Evolutionary conservation across 257 asterid genomes (phyloP).

Genomic region (Scutellaria baicalensis): DNA sequence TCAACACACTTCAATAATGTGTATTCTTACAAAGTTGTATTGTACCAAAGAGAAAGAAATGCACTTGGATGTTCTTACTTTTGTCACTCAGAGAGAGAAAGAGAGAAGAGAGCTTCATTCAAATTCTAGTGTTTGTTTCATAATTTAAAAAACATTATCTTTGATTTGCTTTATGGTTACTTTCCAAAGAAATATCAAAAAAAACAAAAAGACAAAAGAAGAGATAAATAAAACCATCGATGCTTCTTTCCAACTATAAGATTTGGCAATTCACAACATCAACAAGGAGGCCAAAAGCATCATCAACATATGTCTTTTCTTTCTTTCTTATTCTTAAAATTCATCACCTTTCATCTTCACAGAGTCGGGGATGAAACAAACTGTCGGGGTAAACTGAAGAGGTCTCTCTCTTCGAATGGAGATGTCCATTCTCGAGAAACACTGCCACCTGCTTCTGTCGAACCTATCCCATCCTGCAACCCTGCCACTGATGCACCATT

Average conservation of each 20-base stretch:
- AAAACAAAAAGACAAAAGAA: background rate
- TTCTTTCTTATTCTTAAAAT: conserved; percentile 26
- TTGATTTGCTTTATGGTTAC: no score
- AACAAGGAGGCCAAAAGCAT: conserved; percentile 32
- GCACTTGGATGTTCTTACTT: no score
- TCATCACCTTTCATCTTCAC: conserved; percentile 33
- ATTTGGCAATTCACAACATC: conserved; percentile 30
- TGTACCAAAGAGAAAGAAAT: no score
- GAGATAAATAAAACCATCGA: conserved; percentile 10
- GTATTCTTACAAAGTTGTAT: background rate
- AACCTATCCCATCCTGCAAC: conserved; percentile 41
- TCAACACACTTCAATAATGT: conserved; percentile 10
- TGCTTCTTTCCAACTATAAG: conserved; percentile 25
- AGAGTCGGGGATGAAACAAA: conserved; percentile 85
- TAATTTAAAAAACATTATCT: no score
- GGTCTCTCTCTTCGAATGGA: conserved; percentile 86
- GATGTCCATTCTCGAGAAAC: conserved; percentile 85
- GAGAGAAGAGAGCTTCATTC: no score
- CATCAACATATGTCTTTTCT: conserved; percentile 31
- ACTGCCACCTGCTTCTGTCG: conserved; percentile 33
- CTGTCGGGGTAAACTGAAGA: conserved; percentile 86
- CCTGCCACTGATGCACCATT: conserved; percentile 29
- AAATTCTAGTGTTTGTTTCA: no score
- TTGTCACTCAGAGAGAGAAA: no score
- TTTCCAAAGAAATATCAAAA: no score